Evolutionary conservation across 306 rosid genomes (phyloP), one percentile per base, ranked within the genome.

Genomic region (Glycine soja): DNA sequence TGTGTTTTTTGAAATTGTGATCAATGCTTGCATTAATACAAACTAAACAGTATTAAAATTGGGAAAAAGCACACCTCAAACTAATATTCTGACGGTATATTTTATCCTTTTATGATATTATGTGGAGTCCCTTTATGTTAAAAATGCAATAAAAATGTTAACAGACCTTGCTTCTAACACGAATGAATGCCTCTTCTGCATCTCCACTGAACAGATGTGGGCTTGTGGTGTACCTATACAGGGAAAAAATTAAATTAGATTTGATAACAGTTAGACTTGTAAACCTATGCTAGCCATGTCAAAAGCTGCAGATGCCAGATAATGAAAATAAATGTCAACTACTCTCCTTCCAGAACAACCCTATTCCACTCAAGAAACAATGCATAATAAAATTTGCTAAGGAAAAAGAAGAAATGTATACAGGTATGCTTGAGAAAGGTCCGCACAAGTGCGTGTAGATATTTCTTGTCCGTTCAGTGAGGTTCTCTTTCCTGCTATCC

Each of bases 161-260:
- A 83, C 81, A 38, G 14, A 93, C 99, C 99, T 95, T 87, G 84
- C 52, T 70, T 86, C 97, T 93, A 82, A 95, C 96, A 73, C 96
- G 97, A 81, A 69, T 77, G 89, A 95, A 95, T 76, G 98, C 99
- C 79, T 90, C 91, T 71, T 85, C 90, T 68, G 94, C 94, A 71
- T 93, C 92, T 85, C 93, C 92, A 58, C 80, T 84, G 80, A 95
- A 93, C 42, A 95, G 88, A 83, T 95, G 99, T 2, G 99, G 99
- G 77, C 99, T 95, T 75, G 99, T 95, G 56, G 99, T 95, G 87
- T 95, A 93, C 90, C 99, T 93, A 73, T 18, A 56, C 30, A 67
- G 11, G 19, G 46, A 12, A 59, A 43, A 72, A 45, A 40, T 77
- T 47, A 67, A 58, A 34, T 78, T 70, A 16, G 69, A 80, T 68